Percentiles rank a stretch among this genome's conserved stretches.
Evolutionary conservation across 2,329 filamentous ascomycete species (phyloP).

Genomic region (Colletotrichum tropicicola): DNA sequence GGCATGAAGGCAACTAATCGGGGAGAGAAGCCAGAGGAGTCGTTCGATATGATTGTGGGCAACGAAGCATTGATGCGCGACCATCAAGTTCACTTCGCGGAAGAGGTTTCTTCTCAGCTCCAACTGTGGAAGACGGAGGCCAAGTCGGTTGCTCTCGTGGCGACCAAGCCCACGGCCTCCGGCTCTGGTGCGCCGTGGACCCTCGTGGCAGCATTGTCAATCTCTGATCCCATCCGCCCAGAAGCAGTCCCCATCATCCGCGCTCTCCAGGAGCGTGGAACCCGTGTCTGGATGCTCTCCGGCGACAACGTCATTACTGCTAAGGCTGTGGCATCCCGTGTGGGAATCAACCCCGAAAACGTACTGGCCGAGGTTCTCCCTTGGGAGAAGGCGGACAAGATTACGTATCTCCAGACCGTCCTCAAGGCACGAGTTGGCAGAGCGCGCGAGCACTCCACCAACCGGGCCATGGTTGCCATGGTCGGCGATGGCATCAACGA

Average conservation of each 20-base stretch:
- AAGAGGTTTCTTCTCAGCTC: constrained; percentile 46
- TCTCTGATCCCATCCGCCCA: constrained; percentile 82
- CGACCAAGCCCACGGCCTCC: constrained; percentile 44
- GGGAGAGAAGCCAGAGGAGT: constrained; percentile 36
- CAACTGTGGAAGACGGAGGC: constrained; percentile 69
- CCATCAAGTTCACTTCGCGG: constrained; percentile 50
- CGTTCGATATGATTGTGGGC: constrained; percentile 69
- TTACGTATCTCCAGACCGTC: constrained; percentile 68
- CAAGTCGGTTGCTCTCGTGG: constrained; percentile 71
- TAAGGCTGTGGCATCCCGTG: constrained; percentile 75
- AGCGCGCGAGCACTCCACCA: constrained; percentile 36
- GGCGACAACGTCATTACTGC: constrained; percentile 92
- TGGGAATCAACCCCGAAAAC: constrained; percentile 78
- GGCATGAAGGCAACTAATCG: constrained; percentile 70
- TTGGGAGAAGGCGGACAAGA: constrained; percentile 80
- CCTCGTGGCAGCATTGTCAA: constrained; percentile 74
- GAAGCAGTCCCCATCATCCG: constrained; percentile 74
- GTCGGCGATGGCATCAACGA: constrained; percentile 93
- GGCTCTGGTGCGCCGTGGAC: constrained; percentile 45
- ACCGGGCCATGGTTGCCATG: constrained; percentile 75
- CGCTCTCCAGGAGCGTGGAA: constrained; percentile 70
- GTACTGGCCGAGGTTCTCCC: constrained; percentile 90
- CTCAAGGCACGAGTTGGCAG: constrained; percentile 45
- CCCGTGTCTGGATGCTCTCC: constrained; percentile 90
- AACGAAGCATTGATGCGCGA: constrained; percentile 76